These are phyloP conservation scores for Scleroderma citrinum DNA, from an alignment of 768 basidiomycete species.

Conservation along the genomic window DNA sequence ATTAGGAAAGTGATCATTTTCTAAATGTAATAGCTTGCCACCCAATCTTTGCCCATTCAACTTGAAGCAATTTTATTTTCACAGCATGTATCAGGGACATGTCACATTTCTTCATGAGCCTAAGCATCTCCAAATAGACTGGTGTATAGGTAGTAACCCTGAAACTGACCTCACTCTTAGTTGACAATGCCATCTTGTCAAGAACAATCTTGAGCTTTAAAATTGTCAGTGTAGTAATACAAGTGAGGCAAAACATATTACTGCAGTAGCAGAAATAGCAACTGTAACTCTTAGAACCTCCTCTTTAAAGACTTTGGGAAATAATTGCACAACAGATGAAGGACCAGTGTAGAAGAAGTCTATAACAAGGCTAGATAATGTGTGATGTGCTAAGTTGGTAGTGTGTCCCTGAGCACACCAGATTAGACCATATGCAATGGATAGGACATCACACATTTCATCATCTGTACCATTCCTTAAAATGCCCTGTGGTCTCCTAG, in stretches of 20 bases:
- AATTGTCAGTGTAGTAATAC: neutral
- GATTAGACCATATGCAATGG: too few species aligned
- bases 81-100: neutral
- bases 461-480: too few species aligned
- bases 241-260: neutral
- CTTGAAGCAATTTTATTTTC: neutral
- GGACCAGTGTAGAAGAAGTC: constrained; percentile 3
- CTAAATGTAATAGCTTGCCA: neutral
- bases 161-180: neutral
- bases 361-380: neutral
- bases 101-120: neutral
- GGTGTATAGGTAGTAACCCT: neutral
- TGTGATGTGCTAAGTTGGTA: constrained; percentile 1
- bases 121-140: neutral
- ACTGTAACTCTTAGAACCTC: neutral
- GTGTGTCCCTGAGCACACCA: neutral
- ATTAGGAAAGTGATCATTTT: neutral
- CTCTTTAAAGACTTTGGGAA: neutral
- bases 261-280: neutral
- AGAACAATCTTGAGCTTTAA: neutral
- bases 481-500: too few species aligned
- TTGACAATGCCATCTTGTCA: neutral
- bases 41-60: neutral
- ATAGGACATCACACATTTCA: too few species aligned
- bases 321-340: neutral